A percentile compares a stretch with the other conserved stretches of the same genome.
Evolutionary conservation across 306 rosid genomes (phyloP).

Genomic region (Abrus pulchellus): DNA sequence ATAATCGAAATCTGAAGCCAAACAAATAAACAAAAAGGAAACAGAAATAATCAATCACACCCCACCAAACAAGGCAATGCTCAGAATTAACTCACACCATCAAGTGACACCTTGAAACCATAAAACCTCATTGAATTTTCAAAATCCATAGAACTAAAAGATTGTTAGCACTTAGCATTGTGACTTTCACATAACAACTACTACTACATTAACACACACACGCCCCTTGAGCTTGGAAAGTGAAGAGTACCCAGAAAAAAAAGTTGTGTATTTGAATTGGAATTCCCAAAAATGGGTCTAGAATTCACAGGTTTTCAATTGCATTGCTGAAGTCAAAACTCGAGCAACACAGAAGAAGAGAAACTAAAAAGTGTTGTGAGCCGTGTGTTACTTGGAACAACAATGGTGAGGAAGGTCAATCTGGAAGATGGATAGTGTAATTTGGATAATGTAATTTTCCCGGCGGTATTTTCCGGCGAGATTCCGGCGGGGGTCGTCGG

Average conservation of each 20-base stretch:
- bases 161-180: constrained; percentile 37
- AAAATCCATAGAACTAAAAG: constrained; percentile 11
- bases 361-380: constrained; percentile 6
- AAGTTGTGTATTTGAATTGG: not conserved
- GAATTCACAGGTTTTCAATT: not conserved
- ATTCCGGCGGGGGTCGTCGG: constrained; percentile 46
- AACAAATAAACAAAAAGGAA: not conserved
- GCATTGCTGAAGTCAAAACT: constrained; percentile 31
- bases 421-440: not conserved
- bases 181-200: constrained; percentile 28
- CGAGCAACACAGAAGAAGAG: not conserved
- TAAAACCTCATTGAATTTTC: constrained; percentile 44
- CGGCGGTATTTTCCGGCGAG: constrained; percentile 26
- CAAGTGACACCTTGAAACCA: constrained; percentile 45
- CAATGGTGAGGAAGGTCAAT: constrained; percentile 22
- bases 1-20: constrained; percentile 22
- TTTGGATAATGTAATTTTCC: not conserved
- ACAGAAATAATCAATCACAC: constrained; percentile 22
- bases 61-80: constrained; percentile 45
- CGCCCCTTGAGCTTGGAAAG: constrained; percentile 25
- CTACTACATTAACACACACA: constrained; percentile 5
- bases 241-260: constrained; percentile 46
- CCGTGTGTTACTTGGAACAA: not conserved
- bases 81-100: constrained; percentile 25
- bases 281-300: constrained; percentile 46